A percentile compares a stretch with the other conserved stretches of the same genome.
Evolutionary conservation across 1,284 basidiomycete species (phyloP).

Genomic region (Cutaneotrichosporon sp.): DNA sequence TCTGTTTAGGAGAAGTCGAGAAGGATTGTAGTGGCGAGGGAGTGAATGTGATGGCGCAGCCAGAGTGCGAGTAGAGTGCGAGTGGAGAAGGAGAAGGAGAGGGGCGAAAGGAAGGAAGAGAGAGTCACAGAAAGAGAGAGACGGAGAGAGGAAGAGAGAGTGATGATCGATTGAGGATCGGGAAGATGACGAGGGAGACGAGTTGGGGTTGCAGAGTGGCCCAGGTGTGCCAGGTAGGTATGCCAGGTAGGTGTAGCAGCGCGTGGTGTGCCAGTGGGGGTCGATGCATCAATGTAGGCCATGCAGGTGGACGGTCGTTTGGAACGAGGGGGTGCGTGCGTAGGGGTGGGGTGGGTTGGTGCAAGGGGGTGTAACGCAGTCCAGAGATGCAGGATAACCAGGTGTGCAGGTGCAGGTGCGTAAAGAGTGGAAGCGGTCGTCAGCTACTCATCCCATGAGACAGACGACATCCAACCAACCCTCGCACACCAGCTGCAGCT

Average conservation of each 20-base stretch:
- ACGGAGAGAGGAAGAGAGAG: not conserved
- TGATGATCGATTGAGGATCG: not conserved
- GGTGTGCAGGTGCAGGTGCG: too few relatives aligned
- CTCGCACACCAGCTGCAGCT: too few relatives aligned
- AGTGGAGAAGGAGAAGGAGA: not conserved
- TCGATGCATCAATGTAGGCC: not conserved
- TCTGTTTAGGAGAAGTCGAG: slow-evolving; percentile 1
- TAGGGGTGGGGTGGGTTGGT: too few relatives aligned
- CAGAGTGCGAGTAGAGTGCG: not conserved
- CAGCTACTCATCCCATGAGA: too few relatives aligned
- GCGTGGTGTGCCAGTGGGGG: not conserved
- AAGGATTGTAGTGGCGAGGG: not conserved
- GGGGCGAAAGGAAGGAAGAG: not conserved
- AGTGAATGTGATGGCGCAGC: not conserved
- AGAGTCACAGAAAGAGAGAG: not conserved
- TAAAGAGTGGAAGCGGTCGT: too few relatives aligned
- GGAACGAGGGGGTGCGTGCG: too few relatives aligned
- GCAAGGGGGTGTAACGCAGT: not conserved
- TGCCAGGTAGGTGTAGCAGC: not conserved
- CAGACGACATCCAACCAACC: too few relatives aligned
- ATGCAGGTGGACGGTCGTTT: too few relatives aligned
- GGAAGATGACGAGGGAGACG: not conserved
- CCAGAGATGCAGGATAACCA: not conserved
- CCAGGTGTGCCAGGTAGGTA: not conserved
- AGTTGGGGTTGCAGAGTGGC: too few relatives aligned